Evolutionary conservation across 73 alveolate species (phyloP), one percentile per base, ranked within the genome.

Genomic region (Paramecium bursaria): DNA sequence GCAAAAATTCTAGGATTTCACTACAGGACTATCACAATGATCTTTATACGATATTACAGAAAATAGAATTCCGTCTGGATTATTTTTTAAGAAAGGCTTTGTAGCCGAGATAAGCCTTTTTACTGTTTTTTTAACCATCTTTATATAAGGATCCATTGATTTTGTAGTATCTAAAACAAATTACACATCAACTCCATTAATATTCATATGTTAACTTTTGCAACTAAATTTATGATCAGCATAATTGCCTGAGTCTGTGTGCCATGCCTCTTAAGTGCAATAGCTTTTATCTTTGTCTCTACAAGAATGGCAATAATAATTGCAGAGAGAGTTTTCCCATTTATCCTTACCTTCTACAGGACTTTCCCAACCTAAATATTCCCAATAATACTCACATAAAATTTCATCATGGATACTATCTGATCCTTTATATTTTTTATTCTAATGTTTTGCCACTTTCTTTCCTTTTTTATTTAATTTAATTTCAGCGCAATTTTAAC

Each of bases 211-310:
- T 4, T 31, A 4, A 47, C 30, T 47, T 3, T n/a, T 1, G 15
- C 88, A 76, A 19, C 14, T 22, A 51, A 60, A 76, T 5, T 17
- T 19, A 67, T 67, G 82, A 39, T 4, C 29, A 4, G 22, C 7
- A 29, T 30, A 29, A 17, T 29, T 50, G 10, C 13, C 17, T 17
- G 15, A n/a, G 1, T 31, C 35, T 17, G 75, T 7, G 15, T 76
- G 88, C 88, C 88, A 76, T 0, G 88, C 88, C 7, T 30, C 13
- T 52, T 19, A 0, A 0, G 31, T 25, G 25, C 88, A 76, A 76
- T 30, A 76, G 4, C 14, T n/a, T n/a, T 31, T 29, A n/a, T n/a
- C n/a, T 6, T 27, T 19, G 17, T 6, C 55, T 3, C n/a, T 0
- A 6, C 50, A 29, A 3, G 25, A 11, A 7, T 55, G 61, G 21